Conservation (phyloP, 257 asterid species). For the Datura wrightii region DNA sequence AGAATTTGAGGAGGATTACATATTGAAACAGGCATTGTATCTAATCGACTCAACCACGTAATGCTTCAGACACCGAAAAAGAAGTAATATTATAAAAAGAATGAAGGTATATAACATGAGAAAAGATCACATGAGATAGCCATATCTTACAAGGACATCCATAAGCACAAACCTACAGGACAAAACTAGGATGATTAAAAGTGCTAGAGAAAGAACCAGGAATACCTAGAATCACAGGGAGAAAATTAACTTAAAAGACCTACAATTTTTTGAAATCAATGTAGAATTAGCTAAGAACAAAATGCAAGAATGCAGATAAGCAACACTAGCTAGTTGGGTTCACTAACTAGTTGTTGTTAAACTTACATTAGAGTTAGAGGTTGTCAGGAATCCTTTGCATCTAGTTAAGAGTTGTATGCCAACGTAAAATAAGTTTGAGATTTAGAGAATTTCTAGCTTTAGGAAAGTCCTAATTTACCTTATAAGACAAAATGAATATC, state of each 20-base stretch:
- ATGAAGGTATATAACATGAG: background rate
- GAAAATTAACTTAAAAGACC: background rate
- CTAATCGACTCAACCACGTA: background rate
- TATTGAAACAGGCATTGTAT: background rate
- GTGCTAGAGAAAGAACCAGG: background rate
- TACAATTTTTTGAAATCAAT: background rate
- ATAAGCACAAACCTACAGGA: background rate
- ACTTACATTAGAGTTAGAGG: background rate
- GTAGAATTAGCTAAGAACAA: background rate
- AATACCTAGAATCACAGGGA: background rate
- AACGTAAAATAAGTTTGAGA: background rate
- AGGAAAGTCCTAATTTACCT: background rate
- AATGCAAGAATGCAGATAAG: background rate
- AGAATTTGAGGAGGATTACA: slow-evolving; percentile 13
- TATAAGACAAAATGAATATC: background rate
- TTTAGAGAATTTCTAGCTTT: background rate
- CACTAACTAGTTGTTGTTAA: background rate
- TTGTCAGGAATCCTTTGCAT: background rate
- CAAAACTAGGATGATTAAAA: background rate
- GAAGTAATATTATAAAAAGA: background rate
- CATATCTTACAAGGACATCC: background rate
- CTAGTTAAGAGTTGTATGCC: background rate
- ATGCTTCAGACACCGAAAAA: background rate
- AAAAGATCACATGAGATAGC: background rate
- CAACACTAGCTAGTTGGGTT: background rate